These are phyloP conservation scores for Quercus mongolica DNA, from an alignment of 306 rosid genomes.

Conservation along the genomic window DNA sequence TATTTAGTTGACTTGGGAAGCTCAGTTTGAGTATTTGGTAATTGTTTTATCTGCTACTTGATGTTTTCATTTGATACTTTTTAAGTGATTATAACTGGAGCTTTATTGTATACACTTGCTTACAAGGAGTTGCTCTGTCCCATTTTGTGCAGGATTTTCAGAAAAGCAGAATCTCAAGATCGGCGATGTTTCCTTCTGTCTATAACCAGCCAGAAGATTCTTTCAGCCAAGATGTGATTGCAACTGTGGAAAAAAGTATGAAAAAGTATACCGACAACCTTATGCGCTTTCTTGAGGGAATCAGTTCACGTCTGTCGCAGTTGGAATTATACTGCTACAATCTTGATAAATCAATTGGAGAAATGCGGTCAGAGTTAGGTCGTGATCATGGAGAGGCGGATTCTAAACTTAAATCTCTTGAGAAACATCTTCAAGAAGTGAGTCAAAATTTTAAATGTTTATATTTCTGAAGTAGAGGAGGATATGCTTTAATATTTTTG, in stretches of 20 bases:
- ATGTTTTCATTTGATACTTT: not conserved
- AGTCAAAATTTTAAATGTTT: slow-evolving; percentile 22
- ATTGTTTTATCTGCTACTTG: not conserved
- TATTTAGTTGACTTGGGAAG: not conserved
- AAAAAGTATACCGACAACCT: slow-evolving; percentile 71
- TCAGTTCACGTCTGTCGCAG: slow-evolving; percentile 80
- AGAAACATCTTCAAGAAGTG: slow-evolving; percentile 82
- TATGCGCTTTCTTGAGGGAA: slow-evolving; percentile 85
- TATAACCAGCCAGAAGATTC: slow-evolving; percentile 65
- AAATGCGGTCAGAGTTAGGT: slow-evolving; percentile 75
- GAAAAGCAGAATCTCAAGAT: slow-evolving; percentile 48
- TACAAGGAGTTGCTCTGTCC: not conserved
- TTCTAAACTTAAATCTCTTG: slow-evolving; percentile 66
- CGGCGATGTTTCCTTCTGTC: slow-evolving; percentile 48
- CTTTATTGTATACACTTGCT: not conserved
- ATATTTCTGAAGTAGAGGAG: not conserved
- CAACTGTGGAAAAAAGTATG: slow-evolving; percentile 81
- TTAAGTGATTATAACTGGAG: not conserved
- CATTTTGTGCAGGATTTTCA: slow-evolving; percentile 55
- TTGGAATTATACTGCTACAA: slow-evolving; percentile 89
- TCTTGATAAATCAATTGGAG: slow-evolving; percentile 86
- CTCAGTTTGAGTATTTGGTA: not conserved
- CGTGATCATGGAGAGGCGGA: slow-evolving; percentile 81
- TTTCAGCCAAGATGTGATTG: slow-evolving; percentile 52
- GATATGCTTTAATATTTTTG: not conserved